These are phyloP conservation scores for Colletotrichum lupini DNA, from an alignment of 2,329 filamentous ascomycete genomes.

Conservation along the genomic window DNA sequence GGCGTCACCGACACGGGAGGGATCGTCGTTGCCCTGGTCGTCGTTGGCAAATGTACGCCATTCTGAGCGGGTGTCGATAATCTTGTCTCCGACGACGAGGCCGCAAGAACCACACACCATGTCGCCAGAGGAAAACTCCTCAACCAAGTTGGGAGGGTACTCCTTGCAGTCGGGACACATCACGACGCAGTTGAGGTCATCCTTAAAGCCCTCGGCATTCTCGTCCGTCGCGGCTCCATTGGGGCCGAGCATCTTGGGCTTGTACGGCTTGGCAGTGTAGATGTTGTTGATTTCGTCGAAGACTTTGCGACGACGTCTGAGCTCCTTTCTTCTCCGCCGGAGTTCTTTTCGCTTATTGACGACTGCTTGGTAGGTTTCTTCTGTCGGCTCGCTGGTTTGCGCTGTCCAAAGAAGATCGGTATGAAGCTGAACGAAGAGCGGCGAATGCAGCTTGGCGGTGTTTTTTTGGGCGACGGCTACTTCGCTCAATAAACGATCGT, in stretches of 20 bases:
- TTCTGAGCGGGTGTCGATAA: constrained; percentile 95
- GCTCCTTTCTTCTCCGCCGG: constrained; percentile 46
- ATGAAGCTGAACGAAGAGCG: constrained; percentile 72
- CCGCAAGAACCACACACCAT: constrained; percentile 94
- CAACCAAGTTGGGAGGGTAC: constrained; percentile 89
- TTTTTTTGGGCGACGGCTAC: constrained; percentile 8
- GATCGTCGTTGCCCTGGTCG: constrained; percentile 95
- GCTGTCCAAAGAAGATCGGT: constrained; percentile 53
- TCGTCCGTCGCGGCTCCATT: constrained; percentile 40
- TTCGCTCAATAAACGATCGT: constrained; percentile 6
- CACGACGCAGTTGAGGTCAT: constrained; percentile 88
- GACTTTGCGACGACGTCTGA: constrained; percentile 49
- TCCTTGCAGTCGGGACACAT: constrained; percentile 94
- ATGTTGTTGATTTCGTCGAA: constrained; percentile 56
- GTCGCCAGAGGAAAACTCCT: constrained; percentile 92
- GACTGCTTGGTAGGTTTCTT: constrained; percentile 41
- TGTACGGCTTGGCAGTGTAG: constrained; percentile 54
- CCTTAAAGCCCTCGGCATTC: constrained; percentile 65
- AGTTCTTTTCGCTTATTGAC: constrained; percentile 47
- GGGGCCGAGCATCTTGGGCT: constrained; percentile 59
- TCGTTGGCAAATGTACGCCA: constrained; percentile 99
- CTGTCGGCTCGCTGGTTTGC: constrained; percentile 34
- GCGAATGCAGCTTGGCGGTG: constrained; percentile 77
- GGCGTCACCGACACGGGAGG: constrained; percentile 96
- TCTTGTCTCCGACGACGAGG: constrained; percentile 87